phyloP scores from a whole-genome alignment of 148 eudicot species.

The Suaeda aralocaspica region DNA sequence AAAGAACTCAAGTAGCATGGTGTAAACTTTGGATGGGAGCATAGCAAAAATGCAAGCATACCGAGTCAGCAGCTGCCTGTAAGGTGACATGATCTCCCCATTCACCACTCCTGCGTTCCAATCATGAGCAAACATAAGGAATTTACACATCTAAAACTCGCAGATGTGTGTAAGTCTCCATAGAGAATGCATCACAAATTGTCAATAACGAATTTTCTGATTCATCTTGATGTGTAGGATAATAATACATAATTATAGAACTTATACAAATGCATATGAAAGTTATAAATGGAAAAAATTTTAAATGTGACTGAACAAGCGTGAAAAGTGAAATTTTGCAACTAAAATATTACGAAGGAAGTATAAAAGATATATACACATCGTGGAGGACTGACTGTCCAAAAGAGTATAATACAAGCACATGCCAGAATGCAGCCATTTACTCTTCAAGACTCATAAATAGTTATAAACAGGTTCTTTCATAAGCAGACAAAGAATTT shows the following conservation, averaged over 20 bases:
- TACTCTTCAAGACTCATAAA: neutral
- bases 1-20: neutral
- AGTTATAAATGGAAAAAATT: too few species aligned
- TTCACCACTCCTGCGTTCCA: slow-evolving; percentile 66
- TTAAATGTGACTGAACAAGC: too few species aligned
- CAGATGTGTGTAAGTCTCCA: too few species aligned
- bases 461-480: neutral
- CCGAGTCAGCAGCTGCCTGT: slow-evolving; percentile 48
- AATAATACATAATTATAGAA: too few species aligned
- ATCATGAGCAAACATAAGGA: slow-evolving; percentile 1
- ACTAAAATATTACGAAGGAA: too few species aligned
- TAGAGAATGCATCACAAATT: too few species aligned
- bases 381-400: too few species aligned
- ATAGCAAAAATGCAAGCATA: slow-evolving; percentile 9
- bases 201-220: too few species aligned
- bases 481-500: neutral
- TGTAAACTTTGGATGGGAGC: neutral
- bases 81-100: slow-evolving; percentile 57
- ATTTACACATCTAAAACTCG: neutral
- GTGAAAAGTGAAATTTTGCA: too few species aligned
- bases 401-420: neutral
- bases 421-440: neutral
- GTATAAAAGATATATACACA: too few species aligned
- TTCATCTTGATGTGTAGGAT: too few species aligned
- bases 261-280: too few species aligned